These are phyloP conservation scores for Spinacia oleracea DNA, from an alignment of 179 eudicot genomes.

Conservation along the genomic window DNA sequence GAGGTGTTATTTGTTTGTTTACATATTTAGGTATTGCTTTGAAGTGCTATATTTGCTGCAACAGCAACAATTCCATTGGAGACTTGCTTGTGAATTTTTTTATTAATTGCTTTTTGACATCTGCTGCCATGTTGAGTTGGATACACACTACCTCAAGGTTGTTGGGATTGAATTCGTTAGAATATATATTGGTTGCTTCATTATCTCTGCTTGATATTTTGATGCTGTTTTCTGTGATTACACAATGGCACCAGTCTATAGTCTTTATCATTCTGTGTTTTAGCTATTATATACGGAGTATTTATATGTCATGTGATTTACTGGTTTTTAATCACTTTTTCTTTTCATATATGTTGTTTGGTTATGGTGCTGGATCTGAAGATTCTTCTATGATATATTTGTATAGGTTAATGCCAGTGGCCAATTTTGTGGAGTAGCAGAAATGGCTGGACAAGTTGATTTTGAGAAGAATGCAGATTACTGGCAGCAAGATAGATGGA, in stretches of 20 bases:
- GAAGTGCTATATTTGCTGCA: not conserved
- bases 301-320: not conserved
- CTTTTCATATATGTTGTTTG: not conserved
- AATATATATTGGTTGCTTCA: not conserved
- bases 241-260: not conserved
- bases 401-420: conserved; percentile 94
- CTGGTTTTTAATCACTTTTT: not conserved
- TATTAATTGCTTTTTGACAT: not conserved
- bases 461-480: conserved; percentile 84
- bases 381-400: not conserved
- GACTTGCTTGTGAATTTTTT: not conserved
- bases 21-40: not conserved
- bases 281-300: not conserved
- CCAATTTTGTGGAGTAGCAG: conserved; percentile 95
- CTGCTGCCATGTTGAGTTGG: not conserved
- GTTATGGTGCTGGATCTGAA: conserved; percentile 3
- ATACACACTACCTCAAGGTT: not conserved
- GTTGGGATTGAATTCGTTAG: not conserved
- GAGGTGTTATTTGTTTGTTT: not conserved
- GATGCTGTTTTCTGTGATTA: not conserved
- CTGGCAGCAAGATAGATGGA: conserved; percentile 99
- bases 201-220: conserved; percentile 1
- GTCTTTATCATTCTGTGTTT: not conserved
- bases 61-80: not conserved
- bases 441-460: conserved; percentile 91